Base-by-base conservation (phyloP, 176 grass and related monocot genomes). In the Rhynchospora breviuscula region DNA sequence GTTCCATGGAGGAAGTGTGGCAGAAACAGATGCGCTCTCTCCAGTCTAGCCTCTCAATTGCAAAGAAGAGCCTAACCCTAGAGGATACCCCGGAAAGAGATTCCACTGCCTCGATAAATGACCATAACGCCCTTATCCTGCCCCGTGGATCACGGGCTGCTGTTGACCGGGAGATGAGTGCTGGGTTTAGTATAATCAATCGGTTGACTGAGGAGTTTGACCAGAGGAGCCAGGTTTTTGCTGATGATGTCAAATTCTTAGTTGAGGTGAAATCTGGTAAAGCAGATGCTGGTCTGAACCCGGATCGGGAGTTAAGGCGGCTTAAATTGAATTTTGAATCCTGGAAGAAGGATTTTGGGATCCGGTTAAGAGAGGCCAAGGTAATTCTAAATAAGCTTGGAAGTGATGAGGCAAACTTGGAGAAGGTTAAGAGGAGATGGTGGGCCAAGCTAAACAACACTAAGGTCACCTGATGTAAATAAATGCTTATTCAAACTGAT, bases 1-100 rank as follows among this genome's bases (percentile, higher is more conserved):
- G 87, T 87, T 82, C 95, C 31, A 98, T 98, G 95, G 95, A 98
- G 76, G 95, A 98, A 80, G 94, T 93, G 81, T 98, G 95, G 95
- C 95, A 98, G 81, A 95, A 95, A 71, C 95, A 98, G 64, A 93
- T 98, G 95, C 80, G 88, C 3, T 98, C 95, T 1, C 60, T 98
- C 65, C 95, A 98, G 67, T 91, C 95, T 1, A 93, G 92, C 74
- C 86, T 98, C 29, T 95, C 92, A 8, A 83, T 95, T 11, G 95
- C 92, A 3, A 98, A 98, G 87, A 95, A 86, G 84, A 95, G 92
- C 80, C 86, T 98, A 83, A 87, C 86, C 76, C 74, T 91, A 44
- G 92, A 95, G 7, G 92, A 98, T 25, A 89, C 84, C 0, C 90
- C 89, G 21, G 59, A 89, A 79, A 90, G 85, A 44, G 94, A 92